phyloP scores from a whole-genome alignment of 139 green algal genomes.

The Dunaliella sp. region DNA sequence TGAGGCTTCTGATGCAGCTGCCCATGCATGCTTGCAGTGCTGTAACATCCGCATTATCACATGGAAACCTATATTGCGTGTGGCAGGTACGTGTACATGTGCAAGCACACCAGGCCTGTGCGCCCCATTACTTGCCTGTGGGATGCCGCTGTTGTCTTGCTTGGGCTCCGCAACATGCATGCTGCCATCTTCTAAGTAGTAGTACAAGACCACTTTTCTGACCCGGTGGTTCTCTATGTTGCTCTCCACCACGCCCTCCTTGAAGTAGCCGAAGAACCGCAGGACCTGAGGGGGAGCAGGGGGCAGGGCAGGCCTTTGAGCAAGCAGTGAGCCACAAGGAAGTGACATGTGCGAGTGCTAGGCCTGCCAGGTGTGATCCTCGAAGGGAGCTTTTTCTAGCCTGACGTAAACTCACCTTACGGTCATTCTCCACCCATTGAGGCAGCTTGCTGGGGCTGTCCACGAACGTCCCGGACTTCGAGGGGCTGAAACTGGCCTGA shows the following conservation, averaged over 20 bases:
- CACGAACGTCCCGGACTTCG: conserved; percentile 10
- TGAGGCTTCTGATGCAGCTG: no score
- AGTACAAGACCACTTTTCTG: conserved; percentile 79
- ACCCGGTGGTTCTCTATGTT: conserved; percentile 77
- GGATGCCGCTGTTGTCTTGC: conserved; percentile 84
- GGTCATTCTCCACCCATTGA: conserved; percentile 79
- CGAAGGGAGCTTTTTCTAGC: no score
- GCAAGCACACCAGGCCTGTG: no score
- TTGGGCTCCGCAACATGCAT: conserved; percentile 85
- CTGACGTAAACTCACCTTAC: conserved; percentile 79
- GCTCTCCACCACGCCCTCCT: conserved; percentile 76
- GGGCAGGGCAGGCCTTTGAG: background rate
- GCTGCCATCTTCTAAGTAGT: conserved; percentile 88
- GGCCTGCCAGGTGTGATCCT: no score
- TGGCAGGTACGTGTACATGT: no score
- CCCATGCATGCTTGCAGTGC: no score
- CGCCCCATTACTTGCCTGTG: conserved; percentile 64
- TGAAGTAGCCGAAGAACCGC: conserved; percentile 90
- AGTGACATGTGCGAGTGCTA: no score
- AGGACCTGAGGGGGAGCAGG: conserved; percentile 68
- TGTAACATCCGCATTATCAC: no score
- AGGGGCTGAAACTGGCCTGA: background rate
- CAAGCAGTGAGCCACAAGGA: background rate
- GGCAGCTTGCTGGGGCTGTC: conserved; percentile 52
- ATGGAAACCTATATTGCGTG: no score